A percentile compares a stretch with the other conserved stretches of the same genome.
phyloP scores from a whole-genome alignment of 257 asterid genomes.

The Apocynum venetum region DNA sequence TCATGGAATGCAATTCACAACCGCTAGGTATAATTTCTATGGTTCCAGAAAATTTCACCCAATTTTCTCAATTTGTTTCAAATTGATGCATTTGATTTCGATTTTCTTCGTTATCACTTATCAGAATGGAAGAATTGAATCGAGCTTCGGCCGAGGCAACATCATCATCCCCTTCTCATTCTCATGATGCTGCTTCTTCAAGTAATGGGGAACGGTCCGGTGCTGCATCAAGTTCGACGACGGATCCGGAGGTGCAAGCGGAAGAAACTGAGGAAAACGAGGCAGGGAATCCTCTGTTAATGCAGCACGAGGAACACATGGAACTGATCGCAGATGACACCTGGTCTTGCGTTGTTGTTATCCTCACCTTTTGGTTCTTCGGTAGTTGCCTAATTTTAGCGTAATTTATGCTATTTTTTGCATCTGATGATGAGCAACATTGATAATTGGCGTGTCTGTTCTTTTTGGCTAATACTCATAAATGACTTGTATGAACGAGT shows the following conservation, averaged over 20 bases:
- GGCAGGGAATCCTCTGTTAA: background rate
- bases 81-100: background rate
- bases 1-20: background rate
- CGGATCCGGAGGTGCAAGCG: background rate
- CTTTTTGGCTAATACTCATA: background rate
- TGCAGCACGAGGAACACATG: constrained; percentile 11
- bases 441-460: background rate
- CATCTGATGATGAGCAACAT: background rate
- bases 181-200: background rate
- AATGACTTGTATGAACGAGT: background rate
- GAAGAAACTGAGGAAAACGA: background rate
- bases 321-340: constrained; percentile 34
- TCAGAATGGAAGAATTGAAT: constrained; percentile 8
- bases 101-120: background rate
- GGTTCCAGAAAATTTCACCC: background rate
- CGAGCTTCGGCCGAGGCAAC: background rate
- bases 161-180: background rate
- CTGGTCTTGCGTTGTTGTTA: constrained; percentile 52
- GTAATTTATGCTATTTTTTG: background rate
- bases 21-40: background rate
- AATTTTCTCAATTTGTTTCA: background rate
- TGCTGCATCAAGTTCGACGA: background rate
- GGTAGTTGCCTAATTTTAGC: constrained; percentile 32
- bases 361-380: constrained; percentile 51
- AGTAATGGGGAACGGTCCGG: background rate